Percentiles rank a stretch among this genome's conserved stretches.
Evolutionary conservation across 805 yeast genomes (phyloP).

Genomic region (Saccharomycopsis javanensis): DNA sequence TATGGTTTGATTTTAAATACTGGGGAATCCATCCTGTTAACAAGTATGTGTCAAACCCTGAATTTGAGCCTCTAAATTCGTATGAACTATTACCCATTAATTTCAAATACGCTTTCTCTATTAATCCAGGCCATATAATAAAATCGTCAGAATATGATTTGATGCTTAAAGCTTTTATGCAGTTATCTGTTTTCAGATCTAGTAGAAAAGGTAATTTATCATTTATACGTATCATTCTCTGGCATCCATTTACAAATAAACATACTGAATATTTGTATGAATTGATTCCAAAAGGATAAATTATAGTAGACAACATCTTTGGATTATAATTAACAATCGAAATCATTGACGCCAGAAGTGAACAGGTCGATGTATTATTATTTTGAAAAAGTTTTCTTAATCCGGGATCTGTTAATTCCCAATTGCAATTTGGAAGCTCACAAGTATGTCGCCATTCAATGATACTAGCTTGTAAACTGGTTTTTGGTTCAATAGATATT

Average conservation of each 20-base stretch:
- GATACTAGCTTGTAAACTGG: conserved; percentile 2
- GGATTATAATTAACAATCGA: conserved; percentile 12
- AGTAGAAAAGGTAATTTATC: conserved; percentile 12
- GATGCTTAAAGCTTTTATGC: neutral
- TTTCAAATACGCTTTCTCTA: conserved; percentile 69
- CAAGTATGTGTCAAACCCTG: conserved; percentile 56
- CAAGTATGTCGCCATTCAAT: neutral
- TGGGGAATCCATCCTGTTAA: conserved; percentile 74
- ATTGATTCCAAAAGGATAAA: conserved; percentile 6
- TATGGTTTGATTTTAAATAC: conserved; percentile 25
- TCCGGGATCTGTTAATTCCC: conserved; percentile 1
- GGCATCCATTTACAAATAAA: conserved; percentile 14
- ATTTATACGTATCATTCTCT: conserved; percentile 8
- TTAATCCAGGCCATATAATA: conserved; percentile 56
- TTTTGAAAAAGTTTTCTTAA: conserved; percentile 13
- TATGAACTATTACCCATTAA: conserved; percentile 46
- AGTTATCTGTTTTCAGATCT: neutral
- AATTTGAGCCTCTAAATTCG: conserved; percentile 63
- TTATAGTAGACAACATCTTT: neutral
- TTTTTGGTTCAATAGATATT: conserved; percentile 4
- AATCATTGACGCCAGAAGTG: conserved; percentile 14
- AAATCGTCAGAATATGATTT: conserved; percentile 14
- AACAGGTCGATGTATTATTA: conserved; percentile 13
- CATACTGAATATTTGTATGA: conserved; percentile 13
- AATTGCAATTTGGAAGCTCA: neutral